Evolutionary conservation across 2,329 filamentous ascomycete species (phyloP), one percentile per base, ranked within the genome.

Genomic region (Whalleya microplaca): DNA sequence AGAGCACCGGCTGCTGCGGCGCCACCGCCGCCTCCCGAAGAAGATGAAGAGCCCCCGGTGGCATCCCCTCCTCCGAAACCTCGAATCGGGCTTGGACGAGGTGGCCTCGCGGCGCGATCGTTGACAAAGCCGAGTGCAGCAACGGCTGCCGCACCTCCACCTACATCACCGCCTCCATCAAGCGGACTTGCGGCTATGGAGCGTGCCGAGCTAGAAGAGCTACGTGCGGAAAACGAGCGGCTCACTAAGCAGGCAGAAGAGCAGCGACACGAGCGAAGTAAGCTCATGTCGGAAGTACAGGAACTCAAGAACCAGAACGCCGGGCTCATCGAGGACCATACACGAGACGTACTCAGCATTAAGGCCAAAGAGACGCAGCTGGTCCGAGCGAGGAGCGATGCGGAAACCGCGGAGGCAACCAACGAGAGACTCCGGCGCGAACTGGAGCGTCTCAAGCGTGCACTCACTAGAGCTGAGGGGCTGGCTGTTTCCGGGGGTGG

Each of bases 311-410:
- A 96, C 68, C 92, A 97, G 72, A 99, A 99, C 69, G 95, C 95
- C 21, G 90, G 95, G 61, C 81, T 99, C 32, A 99, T 99, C 59
- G 95, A 99, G 75, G 94, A 98, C 68, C 94, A 98, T 72, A 99
- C 95, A 0, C 84, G 94, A 46, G 94, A 99, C 68, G 92, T 97
- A 0, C 81, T 99, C 42, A 95, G 92, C 66, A 96, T 99, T 77
- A 98, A 98, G 73, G 95, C 95, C 14, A 99, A 99, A 75, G 95
- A 99, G 74, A 98, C 95, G 2, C 95, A 99, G 68, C 83, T 99
- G 4, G 94, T 98, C 9, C 88, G 95, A 44, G 93, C 95, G 10
- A 84, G 93, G 52, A 92, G 90, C 63, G 95, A 99, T 69, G 90
- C 89, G 29, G 94, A 98, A 72, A 87, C 91, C 0, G 91, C 93